Percentiles rank a stretch among this genome's conserved stretches.
Evolutionary conservation across 2,329 filamentous ascomycete species (phyloP).

Genomic region (Gremmenia infestans): DNA sequence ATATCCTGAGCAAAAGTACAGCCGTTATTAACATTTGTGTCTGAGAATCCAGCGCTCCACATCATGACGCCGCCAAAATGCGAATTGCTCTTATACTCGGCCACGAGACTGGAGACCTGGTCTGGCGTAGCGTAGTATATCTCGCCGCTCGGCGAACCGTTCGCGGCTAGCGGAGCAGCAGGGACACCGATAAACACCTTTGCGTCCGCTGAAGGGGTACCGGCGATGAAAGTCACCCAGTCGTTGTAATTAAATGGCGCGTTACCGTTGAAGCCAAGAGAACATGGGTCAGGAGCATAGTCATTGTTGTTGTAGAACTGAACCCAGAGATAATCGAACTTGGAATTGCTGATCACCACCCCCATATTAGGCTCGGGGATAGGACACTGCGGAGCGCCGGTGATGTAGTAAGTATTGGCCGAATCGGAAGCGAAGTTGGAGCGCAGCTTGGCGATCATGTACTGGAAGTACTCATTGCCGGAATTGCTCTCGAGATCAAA

Average conservation of each 20-base stretch:
- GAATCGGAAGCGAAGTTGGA: slow-evolving; percentile 32
- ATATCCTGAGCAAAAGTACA: slow-evolving; percentile 40
- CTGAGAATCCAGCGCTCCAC: slow-evolving; percentile 39
- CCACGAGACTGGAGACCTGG: slow-evolving; percentile 30
- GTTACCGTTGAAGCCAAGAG: slow-evolving; percentile 12
- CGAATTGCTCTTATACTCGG: slow-evolving; percentile 26
- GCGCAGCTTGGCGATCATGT: slow-evolving; percentile 28
- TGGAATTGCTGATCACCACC: slow-evolving; percentile 34
- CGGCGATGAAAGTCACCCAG: slow-evolving; percentile 27
- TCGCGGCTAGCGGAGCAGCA: slow-evolving; percentile 32
- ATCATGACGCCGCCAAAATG: slow-evolving; percentile 38
- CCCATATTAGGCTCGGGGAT: slow-evolving; percentile 42
- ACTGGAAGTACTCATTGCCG: slow-evolving; percentile 24
- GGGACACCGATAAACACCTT: slow-evolving; percentile 31
- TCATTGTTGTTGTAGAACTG: slow-evolving; percentile 42
- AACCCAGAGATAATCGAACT: slow-evolving; percentile 40
- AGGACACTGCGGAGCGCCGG: slow-evolving; percentile 42
- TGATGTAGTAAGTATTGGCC: slow-evolving; percentile 39
- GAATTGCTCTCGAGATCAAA: slow-evolving; percentile 41
- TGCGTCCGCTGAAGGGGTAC: slow-evolving; percentile 24
- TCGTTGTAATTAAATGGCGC: slow-evolving; percentile 26
- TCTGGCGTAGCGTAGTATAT: slow-evolving; percentile 34
- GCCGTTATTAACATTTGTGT: slow-evolving; percentile 32
- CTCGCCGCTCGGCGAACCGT: slow-evolving; percentile 30
- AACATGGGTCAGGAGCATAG: slow-evolving; percentile 13